A percentile compares a stretch with the other conserved stretches of the same genome.
phyloP scores from a whole-genome alignment of 768 basidiomycete genomes.

The Paxillus ammoniavirescens region DNA sequence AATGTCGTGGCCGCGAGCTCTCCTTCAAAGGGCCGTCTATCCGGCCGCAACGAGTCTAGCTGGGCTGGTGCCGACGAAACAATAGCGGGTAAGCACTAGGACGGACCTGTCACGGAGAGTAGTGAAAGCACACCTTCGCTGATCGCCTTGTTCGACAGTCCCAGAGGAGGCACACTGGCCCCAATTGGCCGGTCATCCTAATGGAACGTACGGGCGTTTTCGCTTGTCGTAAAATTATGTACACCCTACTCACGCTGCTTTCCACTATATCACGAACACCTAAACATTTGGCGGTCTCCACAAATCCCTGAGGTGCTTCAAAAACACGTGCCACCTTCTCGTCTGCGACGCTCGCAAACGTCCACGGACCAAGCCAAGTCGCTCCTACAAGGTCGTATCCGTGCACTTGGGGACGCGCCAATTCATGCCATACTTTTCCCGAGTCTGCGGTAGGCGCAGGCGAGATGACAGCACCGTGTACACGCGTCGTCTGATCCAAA shows the following conservation, averaged over 20 bases:
- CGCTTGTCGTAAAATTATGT: background rate
- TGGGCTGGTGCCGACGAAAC: conserved; percentile 14
- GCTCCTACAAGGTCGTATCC: conserved; percentile 90
- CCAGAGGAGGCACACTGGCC: conserved; percentile 90
- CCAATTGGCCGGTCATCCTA: conserved; percentile 66
- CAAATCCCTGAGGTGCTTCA: conserved; percentile 83
- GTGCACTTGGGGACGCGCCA: conserved; percentile 92
- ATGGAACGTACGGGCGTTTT: conserved; percentile 6
- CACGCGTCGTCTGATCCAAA: conserved; percentile 87
- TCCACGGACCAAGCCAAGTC: conserved; percentile 70
- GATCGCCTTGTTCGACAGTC: conserved; percentile 92
- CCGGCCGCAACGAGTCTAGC: conserved; percentile 10
- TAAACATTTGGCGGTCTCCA: conserved; percentile 56
- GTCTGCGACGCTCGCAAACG: conserved; percentile 89
- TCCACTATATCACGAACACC: conserved; percentile 46
- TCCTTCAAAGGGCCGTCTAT: conserved; percentile 78
- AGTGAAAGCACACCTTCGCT: conserved; percentile 50
- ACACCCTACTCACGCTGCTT: conserved; percentile 43
- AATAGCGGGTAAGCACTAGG: background rate
- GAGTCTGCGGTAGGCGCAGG: conserved; percentile 5
- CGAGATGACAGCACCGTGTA: conserved; percentile 64
- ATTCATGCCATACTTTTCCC: conserved; percentile 70
- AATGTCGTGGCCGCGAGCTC: conserved; percentile 85
- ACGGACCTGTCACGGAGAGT: background rate
- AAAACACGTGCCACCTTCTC: conserved; percentile 96